Evolutionary conservation across 2,329 filamentous ascomycete species (phyloP), one percentile per base, ranked within the genome.

Genomic region (Truncatella angustata): DNA sequence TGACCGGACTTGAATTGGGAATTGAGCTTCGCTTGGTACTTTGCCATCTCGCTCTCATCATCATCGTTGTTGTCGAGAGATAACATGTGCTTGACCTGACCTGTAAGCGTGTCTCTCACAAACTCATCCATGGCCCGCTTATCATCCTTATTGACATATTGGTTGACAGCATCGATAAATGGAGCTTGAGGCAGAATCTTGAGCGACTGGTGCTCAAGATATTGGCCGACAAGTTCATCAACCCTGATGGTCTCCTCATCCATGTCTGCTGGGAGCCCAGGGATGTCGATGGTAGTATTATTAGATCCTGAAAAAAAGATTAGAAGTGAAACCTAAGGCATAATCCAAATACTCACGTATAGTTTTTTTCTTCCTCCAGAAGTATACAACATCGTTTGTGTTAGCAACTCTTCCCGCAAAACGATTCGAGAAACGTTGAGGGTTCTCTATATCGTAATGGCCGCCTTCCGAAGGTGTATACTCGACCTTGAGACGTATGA

Each of bases 141-240:
- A 73, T 99, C 94, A 59, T 96, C 91, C 60, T 97, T 97, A 66
- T 92, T 86, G 23, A 99, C 91, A 62, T 94, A 99, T 55, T 96
- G 89, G 43, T 86, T 87, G 4, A 99, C 91, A 0, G 94, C 94
- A 63, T 97, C 92, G 14, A 91, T 89, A 63, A 99, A 97, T 0
- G 88, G 88, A 26, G 92, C 94, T 62, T 96, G 90, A 0, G 94
- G 94, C 0, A 99, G 78, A 45, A 99, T 94, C 53, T 92, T 96
- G 28, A 99, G 81, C 0, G 90, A 92, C 63, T 97, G 92, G 0
- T 90, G 88, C 0, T 83, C 82, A 3, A 99, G 80, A 61, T 92
- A 97, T 59, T 97, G 91, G 46, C 87, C 82, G 0, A 99, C 93
- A 0, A 99, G 78, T 58, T 88, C 87, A 57, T 95, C 91, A 4